A percentile compares a stretch with the other conserved stretches of the same genome.
Evolutionary conservation across 2,329 filamentous ascomycete genomes (phyloP).

Genomic region (Juglanconis sp.): DNA sequence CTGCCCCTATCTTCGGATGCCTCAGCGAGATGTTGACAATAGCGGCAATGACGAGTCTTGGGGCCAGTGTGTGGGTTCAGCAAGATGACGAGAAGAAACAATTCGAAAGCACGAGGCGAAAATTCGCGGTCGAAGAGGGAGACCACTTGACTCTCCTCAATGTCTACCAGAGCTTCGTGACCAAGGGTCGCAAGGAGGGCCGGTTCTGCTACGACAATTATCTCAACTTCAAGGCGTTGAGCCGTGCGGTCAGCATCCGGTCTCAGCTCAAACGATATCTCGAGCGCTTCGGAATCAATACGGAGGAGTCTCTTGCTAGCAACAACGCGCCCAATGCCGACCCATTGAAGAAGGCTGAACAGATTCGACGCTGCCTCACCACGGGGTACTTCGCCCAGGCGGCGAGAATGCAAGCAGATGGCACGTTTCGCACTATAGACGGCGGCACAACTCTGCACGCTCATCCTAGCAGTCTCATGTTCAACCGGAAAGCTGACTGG

Average conservation of each 20-base stretch:
- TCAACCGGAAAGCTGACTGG: slow-evolving; percentile 95
- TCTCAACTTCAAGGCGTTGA: slow-evolving; percentile 82
- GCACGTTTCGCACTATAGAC: slow-evolving; percentile 81
- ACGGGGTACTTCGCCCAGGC: slow-evolving; percentile 91
- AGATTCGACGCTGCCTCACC: slow-evolving; percentile 80
- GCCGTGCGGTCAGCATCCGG: slow-evolving; percentile 78
- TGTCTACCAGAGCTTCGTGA: slow-evolving; percentile 85
- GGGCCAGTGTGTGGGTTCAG: slow-evolving; percentile 78
- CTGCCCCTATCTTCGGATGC: slow-evolving; percentile 71
- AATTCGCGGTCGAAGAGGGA: slow-evolving; percentile 88
- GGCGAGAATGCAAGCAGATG: slow-evolving; percentile 90
- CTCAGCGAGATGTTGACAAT: slow-evolving; percentile 85
- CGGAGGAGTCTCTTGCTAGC: slow-evolving; percentile 58
- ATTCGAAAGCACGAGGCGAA: slow-evolving; percentile 70
- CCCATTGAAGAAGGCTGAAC: slow-evolving; percentile 52
- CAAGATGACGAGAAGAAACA: slow-evolving; percentile 74
- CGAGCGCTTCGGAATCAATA: slow-evolving; percentile 74
- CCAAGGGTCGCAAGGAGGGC: slow-evolving; percentile 75
- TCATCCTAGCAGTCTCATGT: slow-evolving; percentile 90
- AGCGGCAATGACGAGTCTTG: slow-evolving; percentile 87
- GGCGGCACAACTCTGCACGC: slow-evolving; percentile 76
- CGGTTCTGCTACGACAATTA: slow-evolving; percentile 85
- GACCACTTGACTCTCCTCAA: slow-evolving; percentile 92
- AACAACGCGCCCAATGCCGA: slow-evolving; percentile 25
- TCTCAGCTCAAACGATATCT: slow-evolving; percentile 83